A percentile compares a stretch with the other conserved stretches of the same genome.
These are phyloP conservation scores for Plasmodium malariae DNA, from an alignment of 169 alveolate species.

Conservation along the genomic window DNA sequence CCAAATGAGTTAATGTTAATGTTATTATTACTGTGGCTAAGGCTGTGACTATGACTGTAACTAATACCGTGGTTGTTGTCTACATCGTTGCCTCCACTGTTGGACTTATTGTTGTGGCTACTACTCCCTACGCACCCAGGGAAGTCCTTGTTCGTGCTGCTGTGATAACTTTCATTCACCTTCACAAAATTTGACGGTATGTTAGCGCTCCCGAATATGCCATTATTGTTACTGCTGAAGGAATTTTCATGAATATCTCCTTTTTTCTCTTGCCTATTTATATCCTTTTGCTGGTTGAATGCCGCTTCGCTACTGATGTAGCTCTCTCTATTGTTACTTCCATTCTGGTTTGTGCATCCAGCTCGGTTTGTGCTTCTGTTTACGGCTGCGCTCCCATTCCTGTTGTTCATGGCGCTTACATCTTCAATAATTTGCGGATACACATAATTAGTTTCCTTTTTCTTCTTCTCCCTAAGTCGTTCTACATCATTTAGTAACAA, in stretches of 20 bases:
- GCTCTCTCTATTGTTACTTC: too few relatives aligned
- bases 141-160: too few relatives aligned
- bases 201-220: too few relatives aligned
- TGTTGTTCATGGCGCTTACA: not conserved
- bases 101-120: not conserved
- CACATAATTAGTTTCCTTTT: slow-evolving; percentile 82
- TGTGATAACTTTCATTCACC: too few relatives aligned
- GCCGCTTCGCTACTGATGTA: too few relatives aligned
- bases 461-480: slow-evolving; percentile 76
- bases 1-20: not conserved
- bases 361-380: not conserved
- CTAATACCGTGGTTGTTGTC: not conserved
- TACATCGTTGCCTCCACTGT: not conserved
- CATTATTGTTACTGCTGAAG: too few relatives aligned
- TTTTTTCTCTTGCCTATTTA: too few relatives aligned
- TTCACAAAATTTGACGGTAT: too few relatives aligned
- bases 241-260: too few relatives aligned
- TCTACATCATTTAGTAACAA: slow-evolving; percentile 78
- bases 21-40: not conserved
- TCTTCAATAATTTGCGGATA: slow-evolving; percentile 78
- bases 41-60: not conserved
- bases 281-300: too few relatives aligned
- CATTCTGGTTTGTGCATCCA: not conserved
- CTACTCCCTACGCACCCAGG: too few relatives aligned
- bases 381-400: not conserved